These are phyloP conservation scores for Cryptococcus amylolentus DNA, from an alignment of 1,284 basidiomycete species.

Conservation along the genomic window DNA sequence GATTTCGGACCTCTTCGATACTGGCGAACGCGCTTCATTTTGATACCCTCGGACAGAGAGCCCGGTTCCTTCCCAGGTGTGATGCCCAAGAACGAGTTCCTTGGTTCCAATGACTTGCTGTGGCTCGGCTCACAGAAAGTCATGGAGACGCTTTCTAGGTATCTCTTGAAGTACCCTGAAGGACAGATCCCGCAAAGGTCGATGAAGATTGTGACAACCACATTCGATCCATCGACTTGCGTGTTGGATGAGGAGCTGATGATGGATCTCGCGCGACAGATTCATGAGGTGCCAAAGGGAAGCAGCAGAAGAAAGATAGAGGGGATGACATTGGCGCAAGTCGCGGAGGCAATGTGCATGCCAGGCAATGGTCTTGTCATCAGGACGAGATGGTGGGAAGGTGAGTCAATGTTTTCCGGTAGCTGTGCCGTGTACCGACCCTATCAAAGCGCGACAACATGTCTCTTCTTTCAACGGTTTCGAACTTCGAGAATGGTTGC, in stretches of 20 bases:
- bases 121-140: slow-evolving; percentile 87
- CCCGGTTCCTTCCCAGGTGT: slow-evolving; percentile 50
- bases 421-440: background rate
- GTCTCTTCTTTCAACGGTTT: slow-evolving; percentile 76
- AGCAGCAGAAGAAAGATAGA: slow-evolving; percentile 32
- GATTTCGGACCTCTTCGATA: slow-evolving; percentile 72
- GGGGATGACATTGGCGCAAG: slow-evolving; percentile 38
- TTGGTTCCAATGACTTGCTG: slow-evolving; percentile 82
- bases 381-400: slow-evolving; percentile 45
- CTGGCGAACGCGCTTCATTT: slow-evolving; percentile 92
- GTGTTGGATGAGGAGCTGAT: slow-evolving; percentile 72
- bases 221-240: slow-evolving; percentile 71
- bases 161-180: slow-evolving; percentile 10
- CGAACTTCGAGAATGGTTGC: slow-evolving; percentile 81
- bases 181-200: slow-evolving; percentile 55
- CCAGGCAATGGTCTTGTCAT: slow-evolving; percentile 45
- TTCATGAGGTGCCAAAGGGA: slow-evolving; percentile 35
- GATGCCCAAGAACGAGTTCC: slow-evolving; percentile 61
- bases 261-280: slow-evolving; percentile 70
- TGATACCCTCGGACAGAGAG: slow-evolving; percentile 76
- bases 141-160: slow-evolving; percentile 76
- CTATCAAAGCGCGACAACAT: slow-evolving; percentile 19
- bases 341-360: slow-evolving; percentile 45
- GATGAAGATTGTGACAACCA: slow-evolving; percentile 71
- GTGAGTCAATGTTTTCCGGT: slow-evolving; percentile 18